Evolutionary conservation across 73 alveolate genomes (phyloP), one percentile per base, ranked within the genome.

Genomic region (Halteria grandinella): DNA sequence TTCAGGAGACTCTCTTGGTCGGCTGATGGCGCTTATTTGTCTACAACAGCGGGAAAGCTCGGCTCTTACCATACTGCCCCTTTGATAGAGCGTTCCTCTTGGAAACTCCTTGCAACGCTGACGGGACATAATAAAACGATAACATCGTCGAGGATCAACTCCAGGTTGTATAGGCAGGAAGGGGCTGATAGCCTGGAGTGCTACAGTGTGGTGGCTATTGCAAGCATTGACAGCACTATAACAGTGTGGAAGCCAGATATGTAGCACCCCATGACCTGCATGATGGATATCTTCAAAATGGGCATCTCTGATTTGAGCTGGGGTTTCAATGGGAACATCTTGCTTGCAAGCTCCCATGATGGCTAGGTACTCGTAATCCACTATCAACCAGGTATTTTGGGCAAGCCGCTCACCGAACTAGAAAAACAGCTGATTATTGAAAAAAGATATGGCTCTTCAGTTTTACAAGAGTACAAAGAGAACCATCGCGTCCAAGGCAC

Each of bases 221-320:
- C 88, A 5, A 75, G 88, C 8, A 79, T 69, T n/a, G 93, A 84
- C 55, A 75, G 88, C 6, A 57, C 85, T 14, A 7, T 84, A 0
- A 53, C 84, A 0, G 62, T 84, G 5, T 84, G 93, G 93, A 84
- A 84, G 71, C 64, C 82, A 11, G 76, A 83, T 17, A 51, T 31
- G 75, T 5, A 45, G 43, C 36, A 54, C 59, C 93, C 93, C n/a
- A 32, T 51, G 29, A 29, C 72, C 50, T 50, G 39, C 7, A 49
- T 75, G 32, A 24, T 59, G 17, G 69, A 74, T 41, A 52, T 79
- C 7, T 84, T 75, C 47, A 28, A 44, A 15, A 74, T 82, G 69
- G 93, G 93, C 14, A 47, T 84, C 52, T 63, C 86, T n/a, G 93
- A 84, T 48, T 23, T 84, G 69, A 75, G 85, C 36, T 84, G 93